Conservation (phyloP, 345 rosid genomes). For the Eucalyptus leucophloia region DNA sequence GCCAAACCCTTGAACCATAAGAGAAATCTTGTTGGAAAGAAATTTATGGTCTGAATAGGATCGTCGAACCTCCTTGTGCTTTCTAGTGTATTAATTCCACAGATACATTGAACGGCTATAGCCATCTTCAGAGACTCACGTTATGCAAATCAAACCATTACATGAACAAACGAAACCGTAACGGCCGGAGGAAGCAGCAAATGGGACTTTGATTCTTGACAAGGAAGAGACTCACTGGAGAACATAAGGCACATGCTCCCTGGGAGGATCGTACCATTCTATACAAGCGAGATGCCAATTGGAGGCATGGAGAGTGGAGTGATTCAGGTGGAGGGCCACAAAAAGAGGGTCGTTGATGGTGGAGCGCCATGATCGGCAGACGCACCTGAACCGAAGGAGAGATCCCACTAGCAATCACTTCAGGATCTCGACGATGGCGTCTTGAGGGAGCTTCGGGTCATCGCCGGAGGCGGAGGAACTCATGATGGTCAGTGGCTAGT, state of each 20-base stretch:
- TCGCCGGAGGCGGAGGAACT: too few relatives aligned
- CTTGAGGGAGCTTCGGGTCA: background rate
- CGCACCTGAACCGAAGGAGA: background rate
- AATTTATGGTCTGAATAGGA: too few relatives aligned
- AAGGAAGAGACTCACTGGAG: background rate
- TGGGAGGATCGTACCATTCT: background rate
- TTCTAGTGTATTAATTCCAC: background rate
- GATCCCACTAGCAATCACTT: background rate
- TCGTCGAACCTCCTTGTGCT: background rate
- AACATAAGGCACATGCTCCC: background rate
- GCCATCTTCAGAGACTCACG: background rate
- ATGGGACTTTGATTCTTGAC: background rate
- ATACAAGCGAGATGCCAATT: background rate
- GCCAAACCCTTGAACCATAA: background rate
- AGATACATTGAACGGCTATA: background rate
- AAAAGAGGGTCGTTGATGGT: background rate
- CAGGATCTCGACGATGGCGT: background rate
- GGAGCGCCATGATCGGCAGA: background rate
- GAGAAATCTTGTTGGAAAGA: background rate
- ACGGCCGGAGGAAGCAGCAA: background rate
- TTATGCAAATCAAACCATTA: background rate
- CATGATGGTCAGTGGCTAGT: background rate
- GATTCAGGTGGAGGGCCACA: background rate
- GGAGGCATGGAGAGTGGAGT: background rate
- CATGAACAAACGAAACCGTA: background rate